Evolutionary conservation across 345 rosid genomes (phyloP), one percentile per base, ranked within the genome.

Genomic region (Litchi chinensis): DNA sequence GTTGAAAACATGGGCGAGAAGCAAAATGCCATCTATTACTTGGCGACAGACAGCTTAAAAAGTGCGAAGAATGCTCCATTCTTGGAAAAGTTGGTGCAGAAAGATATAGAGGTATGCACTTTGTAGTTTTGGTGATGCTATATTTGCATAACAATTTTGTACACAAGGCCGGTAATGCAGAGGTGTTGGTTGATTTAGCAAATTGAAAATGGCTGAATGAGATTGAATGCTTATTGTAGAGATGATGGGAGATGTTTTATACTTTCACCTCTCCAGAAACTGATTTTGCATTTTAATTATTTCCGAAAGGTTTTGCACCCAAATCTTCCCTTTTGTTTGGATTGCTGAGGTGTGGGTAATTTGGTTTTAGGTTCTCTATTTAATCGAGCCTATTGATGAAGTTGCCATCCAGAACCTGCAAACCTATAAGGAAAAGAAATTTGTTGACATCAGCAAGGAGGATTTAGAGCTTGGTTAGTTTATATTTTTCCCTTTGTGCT

Each of bases 371-470:
- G 98, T 97, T 75, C 89, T 97, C 18, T 92, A 92, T 85, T 89
- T 97, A 74, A 80, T 94, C 65, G 99, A 97, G 81, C 98, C 99
- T 22, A 97, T 94, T 7, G 99, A 97, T 84, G 99, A 97, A 83
- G 95, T 97, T 80, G 98, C 99, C 26, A 93, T 97, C 82, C 97
- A 94, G 88, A 97, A 94, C 84, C 85, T 94, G 78, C 97, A 94
- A 82, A 91, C 97, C 52, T 97, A 90, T 95, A 97, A 94, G 71
- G 99, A 97, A 78, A 97, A 97, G 91, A 97, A 94, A 77, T 94
- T 97, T 69, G 95, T 94, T 84, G 99, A 97, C 86, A 94, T 97
- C 78, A 97, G 99, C 88, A 97, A 97, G 85, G 98, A 97, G 88
- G 98, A 97, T 84, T 83, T 94, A 39, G 99, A 97, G 82, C 86